Evolutionary conservation across 1,139 yeast species (phyloP).

Genomic region (Pichia norvegensis): DNA sequence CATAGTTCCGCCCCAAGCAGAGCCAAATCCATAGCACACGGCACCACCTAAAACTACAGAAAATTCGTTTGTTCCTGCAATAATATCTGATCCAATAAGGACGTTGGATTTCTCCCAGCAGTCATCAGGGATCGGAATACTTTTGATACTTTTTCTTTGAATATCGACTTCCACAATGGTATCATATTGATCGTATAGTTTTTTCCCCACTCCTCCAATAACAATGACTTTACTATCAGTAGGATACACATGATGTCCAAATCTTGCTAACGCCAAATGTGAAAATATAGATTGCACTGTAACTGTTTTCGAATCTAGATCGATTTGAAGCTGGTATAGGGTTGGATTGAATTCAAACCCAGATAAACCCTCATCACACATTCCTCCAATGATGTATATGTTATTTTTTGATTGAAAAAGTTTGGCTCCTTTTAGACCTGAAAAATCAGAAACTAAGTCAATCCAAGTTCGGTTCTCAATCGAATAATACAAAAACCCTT

Average conservation of each 20-base stretch:
- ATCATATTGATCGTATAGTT: constrained; percentile 33
- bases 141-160: constrained; percentile 17
- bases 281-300: constrained; percentile 2
- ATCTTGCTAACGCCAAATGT: constrained; percentile 34
- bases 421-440: constrained; percentile 3
- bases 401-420: constrained; percentile 2
- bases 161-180: constrained; percentile 35
- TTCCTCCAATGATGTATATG: constrained; percentile 55
- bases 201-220: constrained; percentile 52
- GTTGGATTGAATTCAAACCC: constrained; percentile 31
- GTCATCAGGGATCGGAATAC: constrained; percentile 29
- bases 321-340: constrained; percentile 31
- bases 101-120: constrained; percentile 44
- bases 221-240: constrained; percentile 33
- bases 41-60: constrained; percentile 64
- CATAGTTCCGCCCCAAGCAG: constrained; percentile 44
- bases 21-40: constrained; percentile 78
- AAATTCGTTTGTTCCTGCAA: constrained; percentile 17
- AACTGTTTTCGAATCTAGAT: constrained; percentile 4
- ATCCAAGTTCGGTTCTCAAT: constrained; percentile 9
- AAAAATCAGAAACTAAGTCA: not conserved
- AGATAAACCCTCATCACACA: constrained; percentile 24
- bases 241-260: constrained; percentile 37
- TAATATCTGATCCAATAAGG: constrained; percentile 51
- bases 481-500: constrained; percentile 10